Evolutionary conservation across 495 filamentous ascomycete species (phyloP).

Genomic region (Podospora pseudopauciseta): DNA sequence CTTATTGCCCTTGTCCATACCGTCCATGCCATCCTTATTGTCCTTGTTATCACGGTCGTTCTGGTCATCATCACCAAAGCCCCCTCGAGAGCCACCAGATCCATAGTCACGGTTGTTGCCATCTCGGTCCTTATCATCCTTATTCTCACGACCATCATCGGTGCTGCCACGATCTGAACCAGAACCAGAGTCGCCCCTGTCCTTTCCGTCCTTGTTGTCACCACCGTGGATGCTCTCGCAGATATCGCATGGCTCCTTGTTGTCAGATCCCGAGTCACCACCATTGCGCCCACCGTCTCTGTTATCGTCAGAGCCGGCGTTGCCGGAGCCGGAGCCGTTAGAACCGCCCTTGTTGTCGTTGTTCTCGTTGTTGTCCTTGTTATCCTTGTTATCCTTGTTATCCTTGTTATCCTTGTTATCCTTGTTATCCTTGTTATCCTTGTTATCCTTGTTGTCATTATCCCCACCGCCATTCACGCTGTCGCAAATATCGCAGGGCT

Average conservation of each 20-base stretch:
- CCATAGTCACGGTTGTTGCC: background rate
- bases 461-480: background rate
- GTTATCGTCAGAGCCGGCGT: background rate
- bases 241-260: background rate
- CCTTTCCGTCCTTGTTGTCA: background rate
- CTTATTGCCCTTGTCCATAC: background rate
- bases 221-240: background rate
- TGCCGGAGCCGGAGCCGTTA: background rate
- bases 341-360: background rate
- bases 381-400: background rate
- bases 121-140: background rate
- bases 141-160: slow-evolving; percentile 2
- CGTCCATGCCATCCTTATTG: background rate
- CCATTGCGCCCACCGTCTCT: background rate
- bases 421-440: background rate
- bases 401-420: slow-evolving; percentile 1
- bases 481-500: background rate
- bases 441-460: background rate
- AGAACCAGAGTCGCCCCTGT: too few species aligned
- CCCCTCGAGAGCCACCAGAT: background rate
- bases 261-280: background rate
- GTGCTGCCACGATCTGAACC: background rate
- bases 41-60: background rate
- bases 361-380: slow-evolving; percentile 2
- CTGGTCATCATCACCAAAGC: background rate